Base-by-base conservation (phyloP, 805 yeast species). In the Candida loeiensis region DNA sequence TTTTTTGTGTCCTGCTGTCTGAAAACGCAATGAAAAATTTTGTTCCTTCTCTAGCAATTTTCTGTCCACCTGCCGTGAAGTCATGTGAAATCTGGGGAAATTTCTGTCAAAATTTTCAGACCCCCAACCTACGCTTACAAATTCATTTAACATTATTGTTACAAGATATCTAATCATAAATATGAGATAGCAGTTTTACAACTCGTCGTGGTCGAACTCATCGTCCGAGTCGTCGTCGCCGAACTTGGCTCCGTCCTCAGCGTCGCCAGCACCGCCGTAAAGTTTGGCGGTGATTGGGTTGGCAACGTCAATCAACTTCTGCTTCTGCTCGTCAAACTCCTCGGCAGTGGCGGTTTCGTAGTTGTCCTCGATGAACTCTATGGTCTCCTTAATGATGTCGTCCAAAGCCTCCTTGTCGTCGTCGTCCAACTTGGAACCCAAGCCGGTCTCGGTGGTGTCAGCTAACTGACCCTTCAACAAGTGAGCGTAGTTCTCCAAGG, bases 231-330 rank as follows among this genome's bases (percentile, higher is more conserved):
- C 71, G 46, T 63, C 68, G 41, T 66, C 71, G 47, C 69, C 71
- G 39, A 62, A 63, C 53, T 62, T 54, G 43, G 66, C 64, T 13
- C 49, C 64, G 28, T 54, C 68, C 31, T 51, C 67, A 17, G 62
- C 78, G 18, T 64, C 69, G 18, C 72, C 59, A 66, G 64, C 74
- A 34, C 74, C 78, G 43, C 74, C 79, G 51, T 69, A 69, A 43
- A 91, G 69, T 74, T 91, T 93, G 49, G 91, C 76, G 37, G 96
- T 86, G 57, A 93, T 90, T 64, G 98, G 97, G 66, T 82, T 82
- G 35, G 96, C 95, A 56, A 84, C 71, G 54, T 84, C 77, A 47
- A 83, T 77, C 64, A 91, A 77, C 59, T 84, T 67, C 55, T 85
- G 90, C 69, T 79, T 86, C 71, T 89, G 95, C 66, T 89, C 97